These are phyloP conservation scores for Paramecium bursaria DNA, from an alignment of 73 alveolate genomes.

Conservation along the genomic window DNA sequence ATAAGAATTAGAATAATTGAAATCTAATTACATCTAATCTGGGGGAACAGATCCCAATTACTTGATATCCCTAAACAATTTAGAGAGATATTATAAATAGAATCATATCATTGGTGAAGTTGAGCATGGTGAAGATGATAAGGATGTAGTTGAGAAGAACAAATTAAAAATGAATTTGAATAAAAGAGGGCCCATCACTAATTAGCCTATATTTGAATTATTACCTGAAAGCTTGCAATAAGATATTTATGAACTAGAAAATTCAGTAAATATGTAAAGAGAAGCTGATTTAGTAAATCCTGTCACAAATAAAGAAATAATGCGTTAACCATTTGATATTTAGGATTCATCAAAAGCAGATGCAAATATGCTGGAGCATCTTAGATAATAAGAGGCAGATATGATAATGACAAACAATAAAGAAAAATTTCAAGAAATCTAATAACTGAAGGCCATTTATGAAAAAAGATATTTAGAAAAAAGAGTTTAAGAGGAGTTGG, in stretches of 20 bases:
- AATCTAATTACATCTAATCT: slow-evolving; percentile 25
- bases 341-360: slow-evolving; percentile 36
- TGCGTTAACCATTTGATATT: not conserved
- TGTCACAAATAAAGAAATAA: not conserved
- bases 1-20: slow-evolving; percentile 4
- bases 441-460: slow-evolving; percentile 5
- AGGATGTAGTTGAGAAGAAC: not conserved
- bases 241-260: slow-evolving; percentile 28
- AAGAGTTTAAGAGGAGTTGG: slow-evolving; percentile 33
- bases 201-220: slow-evolving; percentile 7
- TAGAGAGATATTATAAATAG: slow-evolving; percentile 39
- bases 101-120: slow-evolving; percentile 27
- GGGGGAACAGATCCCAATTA: slow-evolving; percentile 65
- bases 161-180: not conserved
- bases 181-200: no score
- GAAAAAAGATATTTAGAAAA: slow-evolving; percentile 35
- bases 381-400: slow-evolving; percentile 40
- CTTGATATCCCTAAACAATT: slow-evolving; percentile 26
- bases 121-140: not conserved
- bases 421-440: slow-evolving; percentile 24
- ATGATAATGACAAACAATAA: not conserved
- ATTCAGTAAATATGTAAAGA: not conserved
- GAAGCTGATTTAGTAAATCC: slow-evolving; percentile 60
- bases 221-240: slow-evolving; percentile 36
- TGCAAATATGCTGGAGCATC: slow-evolving; percentile 41